Evolutionary conservation across 1,284 basidiomycete genomes (phyloP).

Genomic region (Irpex sp.): DNA sequence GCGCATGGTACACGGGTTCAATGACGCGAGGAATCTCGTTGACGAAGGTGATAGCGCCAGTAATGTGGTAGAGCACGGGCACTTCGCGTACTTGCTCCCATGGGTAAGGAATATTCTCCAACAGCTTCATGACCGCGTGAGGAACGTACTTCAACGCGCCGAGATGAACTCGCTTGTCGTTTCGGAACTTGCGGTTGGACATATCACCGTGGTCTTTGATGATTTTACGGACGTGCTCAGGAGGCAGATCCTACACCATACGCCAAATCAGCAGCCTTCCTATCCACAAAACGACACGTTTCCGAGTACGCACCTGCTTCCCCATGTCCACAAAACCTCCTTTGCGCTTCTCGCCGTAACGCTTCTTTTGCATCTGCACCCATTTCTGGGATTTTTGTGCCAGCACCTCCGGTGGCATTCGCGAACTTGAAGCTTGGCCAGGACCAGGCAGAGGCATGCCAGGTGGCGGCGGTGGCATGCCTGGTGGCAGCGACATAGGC

Average conservation of each 20-base stretch:
- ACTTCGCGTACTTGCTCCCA: slow-evolving; percentile 99
- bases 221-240: slow-evolving; percentile 96
- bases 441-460: slow-evolving; percentile 49
- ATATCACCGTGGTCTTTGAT: slow-evolving; percentile 98
- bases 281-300: neutral
- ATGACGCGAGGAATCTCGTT: slow-evolving; percentile 97
- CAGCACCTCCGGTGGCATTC: slow-evolving; percentile 74
- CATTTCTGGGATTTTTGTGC: slow-evolving; percentile 90
- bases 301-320: slow-evolving; percentile 66
- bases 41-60: slow-evolving; percentile 99
- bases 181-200: slow-evolving; percentile 95
- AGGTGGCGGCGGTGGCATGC: slow-evolving; percentile 43
- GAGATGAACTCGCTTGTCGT: slow-evolving; percentile 98
- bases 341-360: slow-evolving; percentile 87
- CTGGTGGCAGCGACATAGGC: slow-evolving; percentile 42
- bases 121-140: slow-evolving; percentile 97
- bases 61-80: slow-evolving; percentile 95
- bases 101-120: slow-evolving; percentile 98
- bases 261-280: neutral
- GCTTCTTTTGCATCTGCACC: slow-evolving; percentile 89
- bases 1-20: slow-evolving; percentile 97
- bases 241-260: slow-evolving; percentile 66
- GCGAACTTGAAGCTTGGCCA: slow-evolving; percentile 47
- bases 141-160: slow-evolving; percentile 99
- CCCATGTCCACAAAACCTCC: slow-evolving; percentile 91